Evolutionary conservation across 345 rosid species (phyloP), one percentile per base, ranked within the genome.

Genomic region (Barbarea vulgaris): DNA sequence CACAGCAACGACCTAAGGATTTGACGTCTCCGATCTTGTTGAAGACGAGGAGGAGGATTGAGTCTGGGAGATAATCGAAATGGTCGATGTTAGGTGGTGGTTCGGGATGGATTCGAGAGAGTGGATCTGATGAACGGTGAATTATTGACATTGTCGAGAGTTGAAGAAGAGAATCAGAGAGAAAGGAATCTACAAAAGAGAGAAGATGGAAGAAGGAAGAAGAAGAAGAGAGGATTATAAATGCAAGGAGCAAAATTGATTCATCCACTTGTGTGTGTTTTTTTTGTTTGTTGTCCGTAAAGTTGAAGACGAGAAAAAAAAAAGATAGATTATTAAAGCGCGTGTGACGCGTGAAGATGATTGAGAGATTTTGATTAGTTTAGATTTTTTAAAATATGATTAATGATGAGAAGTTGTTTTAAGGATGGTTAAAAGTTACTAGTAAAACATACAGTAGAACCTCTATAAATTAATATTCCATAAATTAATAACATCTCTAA

Each of bases 21-120:
- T 96, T 96, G 52, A 93, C 97, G 36, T 96, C 98, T 36, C 91
- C 98, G 86, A 96, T 87, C 52, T 73, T 82, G 85, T 96, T 93
- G 83, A 93, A 89, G 58, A 96, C 75, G 0, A 91, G 78, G 13
- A 91, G 85, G 54, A 96, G 91, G 54, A 96, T 63, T 4, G 98
- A 74, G 81, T 93, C 97, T 0, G 96, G 98, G 1, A 96, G 84
- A 8, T 87, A 79, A 82, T 96, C 99, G 83, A 92, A 86, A 84
- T 84, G 96, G 86, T 95, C 97, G 78, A 81, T 64, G 14, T 75
- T 59, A 1, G 59, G 19, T 27, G 0, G 83, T 19, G 69, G 85
- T 13, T 81, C 85, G 0, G 94, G 90, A 50, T 79, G 80, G 81
- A 88, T 83, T 24, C 85, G 61, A 31, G 88, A 79, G 36, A 81